A percentile compares a stretch with the other conserved stretches of the same genome.
Evolutionary conservation across 2,329 filamentous ascomycete species (phyloP).

Genomic region (Fusarium staphyleae): DNA sequence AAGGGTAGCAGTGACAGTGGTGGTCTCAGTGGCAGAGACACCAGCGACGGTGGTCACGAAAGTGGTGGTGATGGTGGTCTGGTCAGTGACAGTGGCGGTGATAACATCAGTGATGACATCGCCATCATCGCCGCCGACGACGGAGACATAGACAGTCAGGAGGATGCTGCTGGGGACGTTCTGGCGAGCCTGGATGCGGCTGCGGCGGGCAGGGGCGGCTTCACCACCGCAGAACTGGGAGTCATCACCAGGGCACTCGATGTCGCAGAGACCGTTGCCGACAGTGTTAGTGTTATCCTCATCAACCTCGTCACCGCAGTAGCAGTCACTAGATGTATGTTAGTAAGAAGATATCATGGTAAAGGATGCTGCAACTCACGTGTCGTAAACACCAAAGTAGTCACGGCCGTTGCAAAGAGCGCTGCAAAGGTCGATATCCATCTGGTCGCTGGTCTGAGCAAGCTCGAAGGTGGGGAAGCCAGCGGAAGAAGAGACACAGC

Average conservation of each 20-base stretch:
- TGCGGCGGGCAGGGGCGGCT: constrained; percentile 14
- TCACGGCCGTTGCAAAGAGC: constrained; percentile 30
- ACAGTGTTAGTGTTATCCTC: constrained; percentile 13
- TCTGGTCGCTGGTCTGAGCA: constrained; percentile 12
- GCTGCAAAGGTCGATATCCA: constrained; percentile 40
- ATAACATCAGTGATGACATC: constrained; percentile 6
- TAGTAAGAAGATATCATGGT: background rate
- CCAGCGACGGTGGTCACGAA: constrained; percentile 26
- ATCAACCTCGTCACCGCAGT: constrained; percentile 34
- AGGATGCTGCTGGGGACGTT: constrained; percentile 31
- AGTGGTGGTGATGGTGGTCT: constrained; percentile 30
- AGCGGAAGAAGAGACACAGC: constrained; percentile 36
- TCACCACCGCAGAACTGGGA: constrained; percentile 35
- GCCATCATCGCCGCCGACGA: background rate
- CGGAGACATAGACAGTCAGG: constrained; percentile 35
- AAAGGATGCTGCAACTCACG: constrained; percentile 21
- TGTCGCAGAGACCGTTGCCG: constrained; percentile 16
- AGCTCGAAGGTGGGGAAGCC: constrained; percentile 39
- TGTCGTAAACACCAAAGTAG: constrained; percentile 41
- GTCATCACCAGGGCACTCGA: constrained; percentile 34
- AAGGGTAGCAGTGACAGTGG: constrained; percentile 33
- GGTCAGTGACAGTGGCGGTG: constrained; percentile 27
- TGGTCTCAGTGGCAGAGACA: constrained; percentile 14
- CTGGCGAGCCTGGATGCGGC: constrained; percentile 30
- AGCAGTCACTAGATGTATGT: constrained; percentile 24